Evolutionary conservation across 768 basidiomycete genomes (phyloP).

Genomic region (Podaxis sp.): DNA sequence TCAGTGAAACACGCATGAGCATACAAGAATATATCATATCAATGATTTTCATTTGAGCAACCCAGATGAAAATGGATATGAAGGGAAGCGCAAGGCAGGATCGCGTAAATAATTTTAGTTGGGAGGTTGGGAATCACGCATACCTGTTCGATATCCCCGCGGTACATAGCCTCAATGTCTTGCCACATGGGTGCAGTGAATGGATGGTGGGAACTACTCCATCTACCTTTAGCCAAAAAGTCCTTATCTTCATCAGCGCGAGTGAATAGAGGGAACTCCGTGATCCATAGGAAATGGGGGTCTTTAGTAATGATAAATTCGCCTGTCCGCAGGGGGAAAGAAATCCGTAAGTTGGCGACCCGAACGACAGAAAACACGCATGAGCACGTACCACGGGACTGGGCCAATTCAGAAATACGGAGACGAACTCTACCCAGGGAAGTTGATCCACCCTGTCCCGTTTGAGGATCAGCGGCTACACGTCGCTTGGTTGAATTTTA

Average conservation of each 20-base stretch:
- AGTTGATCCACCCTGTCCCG: slow-evolving; percentile 79
- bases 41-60: background rate
- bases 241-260: slow-evolving; percentile 86
- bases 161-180: slow-evolving; percentile 77
- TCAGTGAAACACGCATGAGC: slow-evolving; percentile 8
- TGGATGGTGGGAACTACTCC: slow-evolving; percentile 93
- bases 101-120: slow-evolving; percentile 12
- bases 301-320: slow-evolving; percentile 50
- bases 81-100: slow-evolving; percentile 4
- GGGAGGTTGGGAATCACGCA: slow-evolving; percentile 21
- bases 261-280: slow-evolving; percentile 92
- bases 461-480: slow-evolving; percentile 16
- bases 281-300: slow-evolving; percentile 93
- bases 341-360: slow-evolving; percentile 10
- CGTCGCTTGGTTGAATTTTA: slow-evolving; percentile 19
- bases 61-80: slow-evolving; percentile 8
- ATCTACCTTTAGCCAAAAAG: slow-evolving; percentile 79
- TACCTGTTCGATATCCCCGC: slow-evolving; percentile 62
- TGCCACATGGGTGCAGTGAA: slow-evolving; percentile 96
- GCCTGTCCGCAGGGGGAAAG: slow-evolving; percentile 37
- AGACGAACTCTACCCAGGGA: slow-evolving; percentile 71
- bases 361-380: slow-evolving; percentile 12
- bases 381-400: slow-evolving; percentile 51
- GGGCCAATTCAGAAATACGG: slow-evolving; percentile 65
- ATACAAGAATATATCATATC: slow-evolving; percentile 8